Evolutionary conservation across 306 rosid species (phyloP).

Genomic region (Pterocarpus macrocarpus): DNA sequence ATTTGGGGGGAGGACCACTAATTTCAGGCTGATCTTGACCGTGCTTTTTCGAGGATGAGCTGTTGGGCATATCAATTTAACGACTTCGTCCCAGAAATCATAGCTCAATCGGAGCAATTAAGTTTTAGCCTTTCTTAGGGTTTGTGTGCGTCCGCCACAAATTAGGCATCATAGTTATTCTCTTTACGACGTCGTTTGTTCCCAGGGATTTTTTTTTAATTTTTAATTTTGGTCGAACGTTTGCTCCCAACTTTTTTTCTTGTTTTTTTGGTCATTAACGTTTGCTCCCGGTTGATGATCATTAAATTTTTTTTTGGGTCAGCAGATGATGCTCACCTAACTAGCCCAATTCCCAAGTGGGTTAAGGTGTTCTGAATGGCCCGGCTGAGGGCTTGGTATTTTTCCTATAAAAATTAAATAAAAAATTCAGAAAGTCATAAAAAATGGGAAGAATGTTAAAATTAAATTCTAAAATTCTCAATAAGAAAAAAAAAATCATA

Average conservation of each 20-base stretch:
- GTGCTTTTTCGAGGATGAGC: conserved; percentile 57
- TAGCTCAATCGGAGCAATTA: conserved; percentile 42
- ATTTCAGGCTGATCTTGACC: conserved; percentile 62
- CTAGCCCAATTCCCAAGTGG: background rate
- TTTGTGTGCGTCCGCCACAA: conserved; percentile 32
- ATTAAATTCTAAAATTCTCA: background rate
- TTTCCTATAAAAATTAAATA: too few species aligned
- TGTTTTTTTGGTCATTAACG: background rate
- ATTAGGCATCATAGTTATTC: conserved; percentile 8
- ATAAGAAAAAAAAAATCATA: too few species aligned
- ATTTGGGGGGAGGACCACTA: conserved; percentile 59
- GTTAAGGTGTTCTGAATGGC: background rate
- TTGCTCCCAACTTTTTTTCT: background rate
- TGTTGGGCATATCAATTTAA: conserved; percentile 52
- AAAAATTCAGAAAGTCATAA: background rate
- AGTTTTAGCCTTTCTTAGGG: conserved; percentile 43
- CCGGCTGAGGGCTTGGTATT: background rate
- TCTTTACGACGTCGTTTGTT: conserved; percentile 48
- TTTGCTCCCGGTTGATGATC: too few species aligned
- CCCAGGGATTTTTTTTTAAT: too few species aligned
- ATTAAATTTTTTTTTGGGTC: background rate
- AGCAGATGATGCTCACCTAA: background rate
- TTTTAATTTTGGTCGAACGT: too few species aligned
- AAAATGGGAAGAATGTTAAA: background rate
- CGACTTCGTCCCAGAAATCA: conserved; percentile 44